These are phyloP conservation scores for Suillus weaverae DNA, from an alignment of 768 basidiomycete species.

Conservation along the genomic window DNA sequence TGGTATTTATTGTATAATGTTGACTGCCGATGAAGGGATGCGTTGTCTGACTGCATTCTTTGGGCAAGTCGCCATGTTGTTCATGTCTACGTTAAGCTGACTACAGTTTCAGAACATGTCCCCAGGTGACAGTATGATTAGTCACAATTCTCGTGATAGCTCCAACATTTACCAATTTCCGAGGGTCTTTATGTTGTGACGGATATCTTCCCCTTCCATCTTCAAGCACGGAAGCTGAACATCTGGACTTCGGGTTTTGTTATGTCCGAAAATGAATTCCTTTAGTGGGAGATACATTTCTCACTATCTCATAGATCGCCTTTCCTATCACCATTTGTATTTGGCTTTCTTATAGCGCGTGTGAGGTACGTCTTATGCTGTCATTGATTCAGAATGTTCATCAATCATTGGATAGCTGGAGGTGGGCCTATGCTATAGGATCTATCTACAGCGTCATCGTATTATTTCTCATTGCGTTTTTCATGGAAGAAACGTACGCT, in stretches of 20 bases:
- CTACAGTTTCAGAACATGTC: conserved; percentile 40
- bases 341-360: conserved; percentile 29
- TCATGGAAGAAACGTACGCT: conserved; percentile 50
- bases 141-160: neutral
- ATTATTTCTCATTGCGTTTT: conserved; percentile 44
- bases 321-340: conserved; percentile 31
- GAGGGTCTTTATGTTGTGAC: conserved; percentile 48
- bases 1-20: neutral
- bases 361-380: conserved; percentile 21
- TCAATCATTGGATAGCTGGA: conserved; percentile 34
- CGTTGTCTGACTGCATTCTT: conserved; percentile 33
- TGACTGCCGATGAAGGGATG: conserved; percentile 21
- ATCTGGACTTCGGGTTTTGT: conserved; percentile 57
- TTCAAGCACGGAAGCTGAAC: conserved; percentile 52
- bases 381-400: neutral
- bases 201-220: conserved; percentile 55
- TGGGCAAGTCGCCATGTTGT: conserved; percentile 21
- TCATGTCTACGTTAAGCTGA: neutral
- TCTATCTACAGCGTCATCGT: conserved; percentile 49
- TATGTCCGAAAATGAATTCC: conserved; percentile 44
- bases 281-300: conserved; percentile 30
- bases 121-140: conserved; percentile 46
- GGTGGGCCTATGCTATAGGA: conserved; percentile 54
- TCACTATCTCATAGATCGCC: conserved; percentile 36
- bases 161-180: neutral